Evolutionary conservation across 257 asterid species (phyloP).

Genomic region (Nicotiana knightiana): DNA sequence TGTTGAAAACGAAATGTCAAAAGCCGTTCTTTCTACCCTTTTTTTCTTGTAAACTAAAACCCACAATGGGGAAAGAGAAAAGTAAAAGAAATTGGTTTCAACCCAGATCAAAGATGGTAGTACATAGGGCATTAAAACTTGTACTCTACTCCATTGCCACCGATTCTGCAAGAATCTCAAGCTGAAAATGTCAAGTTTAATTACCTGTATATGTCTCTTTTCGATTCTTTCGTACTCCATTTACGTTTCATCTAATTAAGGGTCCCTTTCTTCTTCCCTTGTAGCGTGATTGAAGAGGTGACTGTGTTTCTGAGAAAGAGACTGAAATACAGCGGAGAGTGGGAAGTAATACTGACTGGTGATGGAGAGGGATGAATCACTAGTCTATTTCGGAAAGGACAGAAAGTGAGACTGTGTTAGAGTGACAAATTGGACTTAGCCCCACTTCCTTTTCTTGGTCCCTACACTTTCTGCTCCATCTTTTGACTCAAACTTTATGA

Average conservation of each 20-base stretch:
- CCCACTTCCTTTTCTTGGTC: too few species aligned
- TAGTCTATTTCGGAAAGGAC: too few species aligned
- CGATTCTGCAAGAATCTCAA: not conserved
- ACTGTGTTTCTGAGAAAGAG: too few species aligned
- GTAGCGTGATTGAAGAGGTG: not conserved
- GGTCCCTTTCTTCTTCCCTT: not conserved
- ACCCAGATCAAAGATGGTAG: not conserved
- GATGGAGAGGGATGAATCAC: too few species aligned
- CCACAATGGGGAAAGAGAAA: conserved; percentile 11
- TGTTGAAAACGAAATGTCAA: conserved; percentile 8
- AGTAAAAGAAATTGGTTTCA: not conserved
- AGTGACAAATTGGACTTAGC: too few species aligned
- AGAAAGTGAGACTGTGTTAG: too few species aligned
- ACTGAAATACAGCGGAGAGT: too few species aligned
- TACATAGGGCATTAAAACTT: not conserved
- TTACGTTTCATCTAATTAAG: not conserved
- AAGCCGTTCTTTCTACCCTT: not conserved
- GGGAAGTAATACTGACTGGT: too few species aligned
- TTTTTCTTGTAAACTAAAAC: not conserved
- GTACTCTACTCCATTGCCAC: not conserved
- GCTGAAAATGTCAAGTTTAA: not conserved
- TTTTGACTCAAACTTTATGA: too few species aligned
- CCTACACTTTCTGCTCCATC: too few species aligned
- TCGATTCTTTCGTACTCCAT: conserved; percentile 26
- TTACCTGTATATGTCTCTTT: conserved; percentile 14